Percentiles rank a stretch among this genome's conserved stretches.
Conservation (phyloP, 2,329 filamentous ascomycete genomes). For the Neodidymelliopsis sp. region DNA sequence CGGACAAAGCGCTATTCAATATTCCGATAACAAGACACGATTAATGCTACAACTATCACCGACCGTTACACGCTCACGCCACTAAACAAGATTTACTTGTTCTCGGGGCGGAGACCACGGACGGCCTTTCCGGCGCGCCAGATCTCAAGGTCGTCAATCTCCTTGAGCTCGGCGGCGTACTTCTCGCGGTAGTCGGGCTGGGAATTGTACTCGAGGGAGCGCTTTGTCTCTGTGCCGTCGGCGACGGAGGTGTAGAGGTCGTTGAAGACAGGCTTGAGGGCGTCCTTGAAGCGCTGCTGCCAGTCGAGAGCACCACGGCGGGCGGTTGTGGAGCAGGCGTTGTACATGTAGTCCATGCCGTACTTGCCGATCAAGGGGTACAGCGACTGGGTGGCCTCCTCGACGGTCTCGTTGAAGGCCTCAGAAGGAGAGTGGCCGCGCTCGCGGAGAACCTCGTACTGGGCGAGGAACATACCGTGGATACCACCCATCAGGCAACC, state of each 20-base stretch:
- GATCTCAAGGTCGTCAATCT: slow-evolving; percentile 98
- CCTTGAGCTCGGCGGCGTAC: slow-evolving; percentile 98
- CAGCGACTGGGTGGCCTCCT: slow-evolving; percentile 97
- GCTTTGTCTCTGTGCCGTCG: slow-evolving; percentile 91
- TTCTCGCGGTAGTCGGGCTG: slow-evolving; percentile 95
- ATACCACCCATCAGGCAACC: slow-evolving; percentile 99
- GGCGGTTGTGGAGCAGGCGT: slow-evolving; percentile 98
- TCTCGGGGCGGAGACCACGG: slow-evolving; percentile 59
- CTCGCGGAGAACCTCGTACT: slow-evolving; percentile 99
- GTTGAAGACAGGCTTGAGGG: slow-evolving; percentile 98
- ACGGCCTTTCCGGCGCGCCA: slow-evolving; percentile 99
- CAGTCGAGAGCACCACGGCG: slow-evolving; percentile 99
- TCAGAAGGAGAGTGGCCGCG: slow-evolving; percentile 96
- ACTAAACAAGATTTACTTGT: slow-evolving; percentile 37
- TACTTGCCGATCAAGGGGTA: slow-evolving; percentile 97
- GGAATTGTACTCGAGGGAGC: slow-evolving; percentile 96
- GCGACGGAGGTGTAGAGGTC: slow-evolving; percentile 92
- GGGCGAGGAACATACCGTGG: slow-evolving; percentile 99
- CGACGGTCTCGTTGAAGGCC: slow-evolving; percentile 99
- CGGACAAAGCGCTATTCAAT: slow-evolving; percentile 11
- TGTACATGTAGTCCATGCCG: slow-evolving; percentile 99
- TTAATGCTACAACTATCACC: too few relatives aligned
- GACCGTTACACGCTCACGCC: background rate
- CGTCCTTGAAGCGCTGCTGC: slow-evolving; percentile 96
- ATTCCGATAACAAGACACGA: slow-evolving; percentile 11